phyloP scores from a whole-genome alignment of 108 stramenopile species.

The Cyclotella cryptica region DNA sequence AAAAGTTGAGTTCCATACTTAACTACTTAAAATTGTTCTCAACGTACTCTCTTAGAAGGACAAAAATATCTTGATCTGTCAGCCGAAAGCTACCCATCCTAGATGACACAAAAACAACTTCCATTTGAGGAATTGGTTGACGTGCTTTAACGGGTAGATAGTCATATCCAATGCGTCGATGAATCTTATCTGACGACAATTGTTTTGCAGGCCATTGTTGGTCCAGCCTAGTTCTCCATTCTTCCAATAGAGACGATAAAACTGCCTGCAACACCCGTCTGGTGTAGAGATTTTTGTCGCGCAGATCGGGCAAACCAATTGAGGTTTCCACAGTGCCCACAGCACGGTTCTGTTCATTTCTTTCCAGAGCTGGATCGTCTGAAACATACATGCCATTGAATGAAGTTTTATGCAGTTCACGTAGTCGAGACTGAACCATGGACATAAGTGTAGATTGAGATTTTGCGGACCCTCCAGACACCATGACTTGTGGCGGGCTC shows the following conservation, averaged over 20 bases:
- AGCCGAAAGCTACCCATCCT: conserved; percentile 40
- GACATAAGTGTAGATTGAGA: conserved; percentile 27
- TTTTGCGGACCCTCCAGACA: conserved; percentile 37
- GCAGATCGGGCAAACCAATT: neutral
- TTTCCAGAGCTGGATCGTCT: no score
- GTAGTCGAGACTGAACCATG: conserved; percentile 16
- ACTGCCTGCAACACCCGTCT: neutral
- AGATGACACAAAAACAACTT: conserved; percentile 44
- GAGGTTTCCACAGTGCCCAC: no score
- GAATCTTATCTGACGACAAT: no score
- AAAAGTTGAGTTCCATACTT: neutral
- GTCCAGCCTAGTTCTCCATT: conserved; percentile 32
- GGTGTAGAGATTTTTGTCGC: neutral
- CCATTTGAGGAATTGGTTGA: conserved; percentile 30
- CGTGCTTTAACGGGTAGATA: neutral
- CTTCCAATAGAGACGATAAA: conserved; percentile 1
- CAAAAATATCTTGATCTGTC: conserved; percentile 25
- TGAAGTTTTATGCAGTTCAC: conserved; percentile 2
- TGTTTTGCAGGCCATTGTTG: neutral
- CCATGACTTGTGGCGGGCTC: conserved; percentile 37
- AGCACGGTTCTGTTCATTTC: no score
- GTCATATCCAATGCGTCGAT: no score
- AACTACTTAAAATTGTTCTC: neutral
- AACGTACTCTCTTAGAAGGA: conserved; percentile 14
- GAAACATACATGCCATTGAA: neutral